Conservation (phyloP, 176 grass and related monocot genomes). For the Carex littledalei region DNA sequence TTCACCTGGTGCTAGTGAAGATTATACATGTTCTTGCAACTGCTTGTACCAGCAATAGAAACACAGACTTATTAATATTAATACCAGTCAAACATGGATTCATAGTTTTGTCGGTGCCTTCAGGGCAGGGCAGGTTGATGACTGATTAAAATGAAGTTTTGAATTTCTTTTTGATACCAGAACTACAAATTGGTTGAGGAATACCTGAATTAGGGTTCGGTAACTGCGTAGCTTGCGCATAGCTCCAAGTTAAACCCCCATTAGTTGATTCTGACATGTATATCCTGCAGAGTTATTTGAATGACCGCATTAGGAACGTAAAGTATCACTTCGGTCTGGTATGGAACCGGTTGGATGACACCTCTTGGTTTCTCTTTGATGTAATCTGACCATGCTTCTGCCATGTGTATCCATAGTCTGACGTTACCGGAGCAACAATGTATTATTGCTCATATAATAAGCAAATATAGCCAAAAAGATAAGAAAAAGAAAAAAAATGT, state of each 20-base stretch:
- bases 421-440: slow-evolving; percentile 13
- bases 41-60: neutral
- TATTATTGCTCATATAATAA: neutral
- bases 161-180: neutral
- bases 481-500: too few relatives aligned
- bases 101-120: neutral
- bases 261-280: slow-evolving; percentile 38
- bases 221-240: neutral
- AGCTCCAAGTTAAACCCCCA: slow-evolving; percentile 27
- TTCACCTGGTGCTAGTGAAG: neutral
- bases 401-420: slow-evolving; percentile 31
- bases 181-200: neutral
- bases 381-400: slow-evolving; percentile 28
- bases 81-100: neutral
- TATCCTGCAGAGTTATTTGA: slow-evolving; percentile 6
- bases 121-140: neutral
- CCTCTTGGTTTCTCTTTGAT: slow-evolving; percentile 25
- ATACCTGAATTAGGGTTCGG: slow-evolving; percentile 35
- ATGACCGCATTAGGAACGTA: slow-evolving; percentile 22
- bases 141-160: neutral
- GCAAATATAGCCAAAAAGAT: too few relatives aligned
- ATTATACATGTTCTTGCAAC: neutral
- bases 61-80: neutral
- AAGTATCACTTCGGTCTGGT: slow-evolving; percentile 4
- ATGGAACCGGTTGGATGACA: slow-evolving; percentile 36